Evolutionary conservation across 768 basidiomycete species (phyloP).

Genomic region (Pisolithus microcarpus): DNA sequence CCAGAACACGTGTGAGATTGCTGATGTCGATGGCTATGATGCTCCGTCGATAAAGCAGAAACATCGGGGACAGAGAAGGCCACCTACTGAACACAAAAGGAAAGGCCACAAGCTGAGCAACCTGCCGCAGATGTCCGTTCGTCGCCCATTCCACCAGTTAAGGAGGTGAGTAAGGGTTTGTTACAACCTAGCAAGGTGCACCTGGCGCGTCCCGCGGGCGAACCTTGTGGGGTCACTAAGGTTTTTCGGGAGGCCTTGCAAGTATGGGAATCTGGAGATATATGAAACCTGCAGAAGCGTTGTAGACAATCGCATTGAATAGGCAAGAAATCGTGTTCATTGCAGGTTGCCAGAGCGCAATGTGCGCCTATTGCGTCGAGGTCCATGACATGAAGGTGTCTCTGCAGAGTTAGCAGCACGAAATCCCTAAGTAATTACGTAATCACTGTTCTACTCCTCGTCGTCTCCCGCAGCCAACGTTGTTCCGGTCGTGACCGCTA

Average conservation of each 20-base stretch:
- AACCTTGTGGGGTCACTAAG: not conserved
- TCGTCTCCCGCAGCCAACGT: too few relatives aligned
- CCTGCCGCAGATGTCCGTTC: constrained; percentile 13
- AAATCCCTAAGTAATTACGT: too few relatives aligned
- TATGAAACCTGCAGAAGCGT: constrained; percentile 60
- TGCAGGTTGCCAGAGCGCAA: constrained; percentile 57
- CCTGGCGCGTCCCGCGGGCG: constrained; percentile 30
- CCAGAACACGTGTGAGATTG: constrained; percentile 51
- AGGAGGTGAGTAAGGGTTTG: constrained; percentile 47
- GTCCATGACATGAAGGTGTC: constrained; percentile 22
- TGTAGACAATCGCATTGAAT: constrained; percentile 55
- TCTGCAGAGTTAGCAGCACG: too few relatives aligned
- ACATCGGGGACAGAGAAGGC: not conserved
- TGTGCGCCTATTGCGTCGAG: constrained; percentile 54
- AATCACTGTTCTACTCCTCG: too few relatives aligned
- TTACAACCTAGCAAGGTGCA: constrained; percentile 48
- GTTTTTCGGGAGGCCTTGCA: constrained; percentile 32
- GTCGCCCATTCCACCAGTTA: constrained; percentile 17
- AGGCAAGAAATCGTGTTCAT: constrained; percentile 69
- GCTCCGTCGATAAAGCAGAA: constrained; percentile 6
- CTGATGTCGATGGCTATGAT: constrained; percentile 57
- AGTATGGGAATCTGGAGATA: constrained; percentile 49
- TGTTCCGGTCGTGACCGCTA: too few relatives aligned
- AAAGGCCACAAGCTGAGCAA: constrained; percentile 16
- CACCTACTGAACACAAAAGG: constrained; percentile 61